Evolutionary conservation across 179 eudicot genomes (phyloP).

Genomic region (Silene noctiflora): DNA sequence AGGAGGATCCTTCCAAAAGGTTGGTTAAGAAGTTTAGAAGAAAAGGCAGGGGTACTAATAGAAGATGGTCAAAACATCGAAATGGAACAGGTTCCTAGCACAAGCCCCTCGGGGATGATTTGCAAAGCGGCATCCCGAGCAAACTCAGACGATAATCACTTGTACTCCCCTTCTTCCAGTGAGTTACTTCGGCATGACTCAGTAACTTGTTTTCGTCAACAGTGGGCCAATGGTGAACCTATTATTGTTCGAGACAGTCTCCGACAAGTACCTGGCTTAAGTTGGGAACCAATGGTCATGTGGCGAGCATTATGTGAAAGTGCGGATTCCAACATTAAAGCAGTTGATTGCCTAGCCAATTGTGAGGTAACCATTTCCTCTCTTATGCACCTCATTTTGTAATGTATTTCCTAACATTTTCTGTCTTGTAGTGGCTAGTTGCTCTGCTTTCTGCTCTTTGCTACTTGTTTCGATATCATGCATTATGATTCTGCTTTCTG

Average conservation of each 20-base stretch:
- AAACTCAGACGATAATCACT: conserved; percentile 32
- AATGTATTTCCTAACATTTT: not conserved
- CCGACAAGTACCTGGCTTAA: conserved; percentile 60
- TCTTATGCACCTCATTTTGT: not conserved
- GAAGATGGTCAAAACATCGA: not conserved
- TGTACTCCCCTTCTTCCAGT: conserved; percentile 51
- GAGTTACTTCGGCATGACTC: conserved; percentile 38
- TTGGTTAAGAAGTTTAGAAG: conserved; percentile 52
- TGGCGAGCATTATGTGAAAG: conserved; percentile 72
- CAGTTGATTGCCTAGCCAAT: conserved; percentile 74
- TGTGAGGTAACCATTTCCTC: conserved; percentile 55
- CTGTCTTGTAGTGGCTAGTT: not conserved
- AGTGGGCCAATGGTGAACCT: conserved; percentile 87
- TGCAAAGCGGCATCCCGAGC: conserved; percentile 37
- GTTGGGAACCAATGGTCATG: conserved; percentile 98
- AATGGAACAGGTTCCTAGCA: not conserved
- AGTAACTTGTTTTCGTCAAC: conserved; percentile 43
- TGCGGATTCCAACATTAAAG: conserved; percentile 48
- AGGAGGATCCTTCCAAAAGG: conserved; percentile 55
- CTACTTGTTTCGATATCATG: not conserved
- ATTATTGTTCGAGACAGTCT: conserved; percentile 65
- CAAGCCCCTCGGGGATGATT: conserved; percentile 10
- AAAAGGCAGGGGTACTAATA: conserved; percentile 38
- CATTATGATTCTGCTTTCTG: not conserved
- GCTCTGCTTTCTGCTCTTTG: not conserved